Conservation (phyloP, 176 grass and related monocot genomes). For the Oryza meridionalis region DNA sequence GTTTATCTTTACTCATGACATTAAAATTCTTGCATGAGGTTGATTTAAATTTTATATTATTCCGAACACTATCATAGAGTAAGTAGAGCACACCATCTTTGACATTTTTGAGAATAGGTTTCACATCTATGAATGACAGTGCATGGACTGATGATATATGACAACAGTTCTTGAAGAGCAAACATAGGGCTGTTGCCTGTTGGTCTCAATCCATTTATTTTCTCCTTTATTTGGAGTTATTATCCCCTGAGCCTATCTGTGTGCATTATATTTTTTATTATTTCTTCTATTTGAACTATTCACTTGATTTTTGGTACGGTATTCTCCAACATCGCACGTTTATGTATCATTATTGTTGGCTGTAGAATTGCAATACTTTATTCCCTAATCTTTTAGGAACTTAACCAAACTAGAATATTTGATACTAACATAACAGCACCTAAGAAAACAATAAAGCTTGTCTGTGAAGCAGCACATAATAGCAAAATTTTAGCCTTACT, state of each 20-base stretch:
- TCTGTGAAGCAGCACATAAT: neutral
- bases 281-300: conserved; percentile 20
- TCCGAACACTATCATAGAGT: neutral
- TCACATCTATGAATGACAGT: conserved; percentile 28
- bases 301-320: neutral
- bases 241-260: neutral
- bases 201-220: conserved; percentile 24
- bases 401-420: neutral
- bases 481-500: neutral
- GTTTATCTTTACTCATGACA: neutral
- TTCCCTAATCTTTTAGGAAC: conserved; percentile 9
- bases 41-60: neutral
- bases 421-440: conserved; percentile 13
- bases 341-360: neutral
- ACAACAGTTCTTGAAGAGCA: conserved; percentile 13
- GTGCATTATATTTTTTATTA: neutral
- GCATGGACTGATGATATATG: conserved; percentile 23
- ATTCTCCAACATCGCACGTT: conserved; percentile 1
- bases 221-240: conserved; percentile 1
- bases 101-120: conserved; percentile 14
- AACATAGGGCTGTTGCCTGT: neutral
- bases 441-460: neutral
- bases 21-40: neutral
- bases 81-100: conserved; percentile 20
- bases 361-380: conserved; percentile 24